Percentiles rank a stretch among this genome's conserved stretches.
Evolutionary conservation across 495 filamentous ascomycete genomes (phyloP).

Genomic region (Trichoderma erinaceum): DNA sequence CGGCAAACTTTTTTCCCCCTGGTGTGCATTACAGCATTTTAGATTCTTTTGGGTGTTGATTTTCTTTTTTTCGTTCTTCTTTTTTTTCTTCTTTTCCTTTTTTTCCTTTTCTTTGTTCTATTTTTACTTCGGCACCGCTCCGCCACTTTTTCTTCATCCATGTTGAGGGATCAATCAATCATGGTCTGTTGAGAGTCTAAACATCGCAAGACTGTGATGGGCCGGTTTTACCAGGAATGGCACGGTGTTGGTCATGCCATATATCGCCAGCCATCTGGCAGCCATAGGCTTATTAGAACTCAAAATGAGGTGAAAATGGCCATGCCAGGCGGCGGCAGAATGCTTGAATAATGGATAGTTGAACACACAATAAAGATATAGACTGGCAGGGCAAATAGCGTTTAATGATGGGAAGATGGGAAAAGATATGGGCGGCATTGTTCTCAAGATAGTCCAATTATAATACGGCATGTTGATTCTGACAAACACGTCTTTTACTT

Average conservation of each 20-base stretch:
- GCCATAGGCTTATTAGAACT: background rate
- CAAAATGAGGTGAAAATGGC: background rate
- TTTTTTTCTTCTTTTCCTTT: background rate
- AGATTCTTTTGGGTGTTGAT: background rate
- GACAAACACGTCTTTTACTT: background rate
- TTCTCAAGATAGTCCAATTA: constrained; percentile 5
- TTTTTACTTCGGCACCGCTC: constrained; percentile 1
- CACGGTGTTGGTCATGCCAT: background rate
- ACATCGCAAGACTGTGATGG: background rate
- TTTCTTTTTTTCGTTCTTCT: background rate
- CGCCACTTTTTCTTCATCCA: background rate
- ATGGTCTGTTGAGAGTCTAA: background rate
- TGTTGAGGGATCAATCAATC: background rate
- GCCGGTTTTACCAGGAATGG: background rate
- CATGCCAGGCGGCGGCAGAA: background rate
- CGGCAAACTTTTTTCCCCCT: background rate
- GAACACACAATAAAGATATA: constrained; percentile 14
- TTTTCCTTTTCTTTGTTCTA: background rate
- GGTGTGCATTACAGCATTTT: background rate
- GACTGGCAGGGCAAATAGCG: constrained; percentile 12
- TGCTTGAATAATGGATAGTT: constrained; percentile 11
- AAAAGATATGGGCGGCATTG: constrained; percentile 11
- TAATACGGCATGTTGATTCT: constrained; percentile 10
- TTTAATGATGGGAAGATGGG: constrained; percentile 9
- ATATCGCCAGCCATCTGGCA: background rate